Base-by-base conservation (phyloP, 805 yeast genomes). In the Yamadazyma laniorum region DNA sequence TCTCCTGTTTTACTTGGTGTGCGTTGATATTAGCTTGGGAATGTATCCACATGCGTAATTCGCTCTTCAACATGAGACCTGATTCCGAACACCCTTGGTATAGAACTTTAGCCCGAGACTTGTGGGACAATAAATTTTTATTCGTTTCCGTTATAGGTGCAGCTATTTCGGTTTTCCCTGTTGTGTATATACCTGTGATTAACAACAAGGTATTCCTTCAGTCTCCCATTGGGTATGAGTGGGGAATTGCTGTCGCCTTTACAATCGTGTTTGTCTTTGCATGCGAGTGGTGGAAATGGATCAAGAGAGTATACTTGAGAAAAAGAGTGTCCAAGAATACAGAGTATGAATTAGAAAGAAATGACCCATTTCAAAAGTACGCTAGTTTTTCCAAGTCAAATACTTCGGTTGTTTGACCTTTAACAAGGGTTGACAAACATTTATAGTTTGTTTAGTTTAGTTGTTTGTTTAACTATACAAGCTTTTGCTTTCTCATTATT, bases 1-100 rank as follows among this genome's bases (percentile, higher is more conserved):
- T 87, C 67, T 83, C 83, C 1, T 77, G 82, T 1, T 81, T 86
- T 81, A 87, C 95, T 0, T 87, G 95, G 95, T 76, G 90, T 64
- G 84, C 91, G 3, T 70, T 87, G 42, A 56, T 86, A 19, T 66
- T 85, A 32, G 93, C 95, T 1, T 85, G 93, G 93, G 93, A 85
- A 61, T 87, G 86, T 50, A 72, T 85, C 41, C 86, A 85, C 54
- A 63, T 80, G 59, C 69, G 82, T 49, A 69, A 80, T 50, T 85
- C 95, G 2, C 66, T 86, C 44, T 85, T 85, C 61, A 64, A 65
- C 37, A 81, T 81, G 85, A 75, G 80, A 41, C 85, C 85, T 17
- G 82, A 79, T 33, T 63, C 81, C 12, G 79, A 74, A 37, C 36
- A 41, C 15, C 71, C 77, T 12, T 79, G 82, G 49, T 74, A 67